Evolutionary conservation across 805 yeast species (phyloP).

Genomic region (Ogataea methanolica): DNA sequence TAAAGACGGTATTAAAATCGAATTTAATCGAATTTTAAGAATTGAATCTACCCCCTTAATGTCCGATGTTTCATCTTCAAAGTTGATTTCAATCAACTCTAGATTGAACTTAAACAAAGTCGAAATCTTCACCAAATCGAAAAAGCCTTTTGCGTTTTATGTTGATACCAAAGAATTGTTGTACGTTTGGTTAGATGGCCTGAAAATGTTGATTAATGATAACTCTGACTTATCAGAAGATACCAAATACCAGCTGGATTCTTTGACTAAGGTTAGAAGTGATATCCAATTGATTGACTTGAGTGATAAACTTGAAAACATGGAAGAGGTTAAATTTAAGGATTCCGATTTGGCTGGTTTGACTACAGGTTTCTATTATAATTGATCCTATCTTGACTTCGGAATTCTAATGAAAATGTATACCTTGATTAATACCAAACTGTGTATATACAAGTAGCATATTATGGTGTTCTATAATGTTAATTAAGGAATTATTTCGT

Average conservation of each 20-base stretch:
- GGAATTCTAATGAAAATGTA: background rate
- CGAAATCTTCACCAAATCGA: conserved; percentile 14
- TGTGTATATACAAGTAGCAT: no score
- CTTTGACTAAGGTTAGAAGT: conserved; percentile 40
- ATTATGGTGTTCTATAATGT: no score
- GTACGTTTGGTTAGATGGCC: conserved; percentile 75
- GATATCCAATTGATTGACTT: conserved; percentile 45
- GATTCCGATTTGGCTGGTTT: conserved; percentile 7
- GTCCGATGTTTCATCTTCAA: conserved; percentile 30
- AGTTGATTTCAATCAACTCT: conserved; percentile 52
- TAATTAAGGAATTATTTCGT: no score
- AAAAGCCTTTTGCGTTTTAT: conserved; percentile 48
- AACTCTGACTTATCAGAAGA: conserved; percentile 37
- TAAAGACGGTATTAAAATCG: conserved; percentile 49
- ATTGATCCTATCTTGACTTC: conserved; percentile 1
- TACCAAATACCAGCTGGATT: conserved; percentile 39
- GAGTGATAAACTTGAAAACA: conserved; percentile 17
- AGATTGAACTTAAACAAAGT: conserved; percentile 33
- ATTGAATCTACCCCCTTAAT: conserved; percentile 49
- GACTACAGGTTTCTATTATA: conserved; percentile 13
- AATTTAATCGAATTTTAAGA: conserved; percentile 44
- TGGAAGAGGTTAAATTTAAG: conserved; percentile 1
- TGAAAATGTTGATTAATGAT: conserved; percentile 44
- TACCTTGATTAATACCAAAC: no score
- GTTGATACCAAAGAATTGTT: conserved; percentile 67